phyloP scores from a whole-genome alignment of 1,284 basidiomycete species.

The Cryptococcus neoformans region DNA sequence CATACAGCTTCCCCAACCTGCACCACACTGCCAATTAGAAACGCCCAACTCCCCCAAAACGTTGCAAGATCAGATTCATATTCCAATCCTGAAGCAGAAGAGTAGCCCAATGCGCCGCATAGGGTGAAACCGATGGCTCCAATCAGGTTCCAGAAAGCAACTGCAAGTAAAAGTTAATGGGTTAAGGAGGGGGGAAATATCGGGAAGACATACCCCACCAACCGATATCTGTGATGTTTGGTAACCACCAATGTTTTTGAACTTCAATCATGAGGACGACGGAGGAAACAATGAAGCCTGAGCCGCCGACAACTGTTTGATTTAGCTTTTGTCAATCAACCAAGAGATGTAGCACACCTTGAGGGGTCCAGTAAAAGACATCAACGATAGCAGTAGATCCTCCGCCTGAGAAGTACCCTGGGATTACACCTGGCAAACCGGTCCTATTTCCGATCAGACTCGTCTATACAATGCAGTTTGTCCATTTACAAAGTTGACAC shows the following conservation, averaged over 20 bases:
- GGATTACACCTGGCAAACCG: conserved; percentile 56
- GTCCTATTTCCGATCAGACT: conserved; percentile 37
- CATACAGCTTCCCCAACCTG: conserved; percentile 52
- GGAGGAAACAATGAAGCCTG: conserved; percentile 58
- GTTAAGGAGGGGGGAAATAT: not conserved
- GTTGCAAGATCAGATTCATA: conserved; percentile 58
- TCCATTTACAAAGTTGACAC: conserved; percentile 52
- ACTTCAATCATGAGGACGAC: conserved; percentile 58
- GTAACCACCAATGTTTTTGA: conserved; percentile 57
- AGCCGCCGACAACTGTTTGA: conserved; percentile 58
- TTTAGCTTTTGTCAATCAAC: not conserved
- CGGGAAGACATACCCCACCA: conserved; percentile 51
- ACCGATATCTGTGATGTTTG: conserved; percentile 49
- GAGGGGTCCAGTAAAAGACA: conserved; percentile 55
- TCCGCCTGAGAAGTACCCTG: conserved; percentile 46
- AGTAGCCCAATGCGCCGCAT: conserved; percentile 58
- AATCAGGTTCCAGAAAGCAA: conserved; percentile 58
- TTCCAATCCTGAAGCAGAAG: conserved; percentile 42
- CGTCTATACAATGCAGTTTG: not conserved
- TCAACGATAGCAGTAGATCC: conserved; percentile 37
- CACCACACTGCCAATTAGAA: conserved; percentile 58
- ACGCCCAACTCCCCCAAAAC: conserved; percentile 63
- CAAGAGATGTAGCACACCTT: conserved; percentile 21
- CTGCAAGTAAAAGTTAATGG: conserved; percentile 12
- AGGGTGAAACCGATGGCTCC: conserved; percentile 59